A percentile compares a stretch with the other conserved stretches of the same genome.
Evolutionary conservation across 1,284 basidiomycete species (phyloP).

Genomic region (Rhodotorula mucilaginosa): DNA sequence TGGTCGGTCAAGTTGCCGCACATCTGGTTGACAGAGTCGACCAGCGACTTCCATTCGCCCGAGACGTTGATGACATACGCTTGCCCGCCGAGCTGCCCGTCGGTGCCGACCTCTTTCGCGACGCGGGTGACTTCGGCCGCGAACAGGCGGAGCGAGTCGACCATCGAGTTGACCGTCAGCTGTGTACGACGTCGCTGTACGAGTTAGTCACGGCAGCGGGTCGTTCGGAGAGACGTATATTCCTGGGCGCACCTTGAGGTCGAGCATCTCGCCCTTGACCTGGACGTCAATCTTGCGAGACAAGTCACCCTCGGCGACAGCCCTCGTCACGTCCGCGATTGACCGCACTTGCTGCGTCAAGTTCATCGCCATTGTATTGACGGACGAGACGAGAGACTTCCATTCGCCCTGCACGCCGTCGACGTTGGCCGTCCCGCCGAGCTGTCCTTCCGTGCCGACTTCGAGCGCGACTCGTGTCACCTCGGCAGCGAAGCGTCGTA

Average conservation of each 20-base stretch:
- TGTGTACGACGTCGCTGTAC: not conserved
- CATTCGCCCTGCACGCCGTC: constrained; percentile 53
- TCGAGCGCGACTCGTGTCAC: constrained; percentile 82
- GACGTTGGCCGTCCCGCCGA: constrained; percentile 54
- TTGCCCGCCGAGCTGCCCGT: constrained; percentile 47
- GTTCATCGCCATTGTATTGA: constrained; percentile 58
- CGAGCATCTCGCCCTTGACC: constrained; percentile 92
- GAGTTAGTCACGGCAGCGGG: not conserved
- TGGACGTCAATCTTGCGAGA: constrained; percentile 96
- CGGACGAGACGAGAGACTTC: constrained; percentile 47
- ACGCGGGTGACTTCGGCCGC: constrained; percentile 94
- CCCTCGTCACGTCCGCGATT: constrained; percentile 49
- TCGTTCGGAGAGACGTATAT: not conserved
- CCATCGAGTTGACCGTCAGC: constrained; percentile 61
- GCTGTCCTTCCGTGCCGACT: constrained; percentile 49
- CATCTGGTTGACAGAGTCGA: constrained; percentile 53
- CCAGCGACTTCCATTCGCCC: constrained; percentile 53
- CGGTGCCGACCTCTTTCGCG: constrained; percentile 65
- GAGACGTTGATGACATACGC: constrained; percentile 49
- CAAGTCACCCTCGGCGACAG: constrained; percentile 91
- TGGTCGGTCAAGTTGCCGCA: constrained; percentile 48
- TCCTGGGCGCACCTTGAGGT: constrained; percentile 69
- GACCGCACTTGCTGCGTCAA: constrained; percentile 54
- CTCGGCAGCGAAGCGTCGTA: constrained; percentile 88
- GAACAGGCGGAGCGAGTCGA: constrained; percentile 90